Conservation (phyloP, 78 protist genomes). For the Dictyostelium purpureum region DNA sequence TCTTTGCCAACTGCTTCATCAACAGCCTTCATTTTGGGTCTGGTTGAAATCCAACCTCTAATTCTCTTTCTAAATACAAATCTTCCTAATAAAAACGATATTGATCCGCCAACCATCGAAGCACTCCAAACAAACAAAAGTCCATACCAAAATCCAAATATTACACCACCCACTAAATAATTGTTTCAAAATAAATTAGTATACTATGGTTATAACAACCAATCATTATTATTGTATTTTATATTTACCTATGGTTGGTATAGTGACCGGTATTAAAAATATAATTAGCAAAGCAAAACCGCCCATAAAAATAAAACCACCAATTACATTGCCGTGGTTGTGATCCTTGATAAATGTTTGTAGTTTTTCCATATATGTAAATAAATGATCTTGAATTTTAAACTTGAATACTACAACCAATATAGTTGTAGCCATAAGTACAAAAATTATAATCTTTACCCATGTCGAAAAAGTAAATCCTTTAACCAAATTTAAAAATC, state of each 20-base stretch:
- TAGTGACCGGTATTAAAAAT: constrained; percentile 62
- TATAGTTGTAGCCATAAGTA: not conserved
- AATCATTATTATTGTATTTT: too few species aligned
- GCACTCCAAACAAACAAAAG: constrained; percentile 50
- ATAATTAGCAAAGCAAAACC: constrained; percentile 21
- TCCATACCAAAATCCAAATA: constrained; percentile 42
- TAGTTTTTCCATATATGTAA: not conserved
- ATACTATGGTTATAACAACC: not conserved
- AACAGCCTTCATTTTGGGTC: constrained; percentile 20
- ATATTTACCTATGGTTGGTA: constrained; percentile 37
- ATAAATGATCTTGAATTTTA: constrained; percentile 28
- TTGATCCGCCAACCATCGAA: constrained; percentile 54
- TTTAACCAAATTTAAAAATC: not conserved
- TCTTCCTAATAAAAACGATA: constrained; percentile 58
- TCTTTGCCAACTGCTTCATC: constrained; percentile 68
- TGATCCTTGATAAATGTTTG: not conserved
- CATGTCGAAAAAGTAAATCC: constrained; percentile 14
- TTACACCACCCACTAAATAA: constrained; percentile 7
- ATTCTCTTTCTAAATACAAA: constrained; percentile 36
- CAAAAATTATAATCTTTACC: constrained; percentile 5
- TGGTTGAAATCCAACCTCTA: constrained; percentile 6
- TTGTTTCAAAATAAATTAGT: not conserved
- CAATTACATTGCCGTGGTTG: not conserved
- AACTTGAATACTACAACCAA: constrained; percentile 24
- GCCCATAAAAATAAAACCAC: constrained; percentile 52